These are phyloP conservation scores for Lentithecium fluviatile DNA, from an alignment of 495 filamentous ascomycete genomes.

Conservation along the genomic window DNA sequence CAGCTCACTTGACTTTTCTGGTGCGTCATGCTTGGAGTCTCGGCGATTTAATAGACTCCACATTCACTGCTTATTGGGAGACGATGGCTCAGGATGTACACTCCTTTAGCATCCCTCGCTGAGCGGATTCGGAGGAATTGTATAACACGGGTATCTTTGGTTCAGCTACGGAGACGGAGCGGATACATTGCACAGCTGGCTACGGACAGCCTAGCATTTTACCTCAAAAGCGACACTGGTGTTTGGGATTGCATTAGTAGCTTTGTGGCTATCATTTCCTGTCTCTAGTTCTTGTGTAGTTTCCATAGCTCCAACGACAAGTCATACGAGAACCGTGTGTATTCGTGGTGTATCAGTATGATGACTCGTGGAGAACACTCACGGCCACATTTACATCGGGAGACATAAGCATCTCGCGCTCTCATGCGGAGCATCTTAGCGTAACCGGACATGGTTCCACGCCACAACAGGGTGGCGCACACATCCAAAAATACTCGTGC, in stretches of 20 bases:
- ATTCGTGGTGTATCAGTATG: too few species aligned
- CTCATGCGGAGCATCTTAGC: too few species aligned
- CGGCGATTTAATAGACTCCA: too few species aligned
- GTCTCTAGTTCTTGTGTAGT: slow-evolving; percentile 1
- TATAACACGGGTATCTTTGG: slow-evolving; percentile 15
- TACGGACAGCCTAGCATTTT: slow-evolving; percentile 9
- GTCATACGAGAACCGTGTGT: too few species aligned
- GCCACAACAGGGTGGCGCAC: background rate
- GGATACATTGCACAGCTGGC: slow-evolving; percentile 21
- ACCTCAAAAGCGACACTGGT: slow-evolving; percentile 26
- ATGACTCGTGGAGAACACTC: too few species aligned
- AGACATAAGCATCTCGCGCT: background rate
- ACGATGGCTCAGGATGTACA: too few species aligned
- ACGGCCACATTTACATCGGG: too few species aligned
- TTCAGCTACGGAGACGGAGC: background rate
- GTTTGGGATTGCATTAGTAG: slow-evolving; percentile 28
- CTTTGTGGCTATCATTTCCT: slow-evolving; percentile 12
- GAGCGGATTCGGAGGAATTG: slow-evolving; percentile 2
- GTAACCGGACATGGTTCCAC: too few species aligned
- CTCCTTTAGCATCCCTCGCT: background rate
- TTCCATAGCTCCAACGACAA: background rate
- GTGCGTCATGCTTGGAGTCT: too few species aligned
- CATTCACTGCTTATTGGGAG: background rate
- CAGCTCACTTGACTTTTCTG: too few species aligned
- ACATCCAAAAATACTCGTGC: background rate